Conservation (phyloP, 805 yeast genomes). For the Limtongozyma cylindracea region DNA sequence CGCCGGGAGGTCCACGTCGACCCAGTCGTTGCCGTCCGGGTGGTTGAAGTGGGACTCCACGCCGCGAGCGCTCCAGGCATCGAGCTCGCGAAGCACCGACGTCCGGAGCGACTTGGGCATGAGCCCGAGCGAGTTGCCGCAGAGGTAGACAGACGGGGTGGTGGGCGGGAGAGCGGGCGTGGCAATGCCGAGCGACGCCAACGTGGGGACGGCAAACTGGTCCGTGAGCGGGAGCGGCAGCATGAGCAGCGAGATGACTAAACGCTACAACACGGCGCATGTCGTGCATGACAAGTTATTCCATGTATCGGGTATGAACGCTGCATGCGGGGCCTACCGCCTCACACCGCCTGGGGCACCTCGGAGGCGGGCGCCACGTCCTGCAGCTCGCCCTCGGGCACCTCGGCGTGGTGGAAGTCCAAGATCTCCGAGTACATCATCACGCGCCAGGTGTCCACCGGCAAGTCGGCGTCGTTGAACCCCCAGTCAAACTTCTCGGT, state of each 20-base stretch:
- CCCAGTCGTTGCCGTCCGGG: constrained; percentile 47
- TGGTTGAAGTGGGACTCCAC: constrained; percentile 74
- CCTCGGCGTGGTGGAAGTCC: constrained; percentile 54
- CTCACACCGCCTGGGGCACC: too few relatives aligned
- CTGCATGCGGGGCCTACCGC: too few relatives aligned
- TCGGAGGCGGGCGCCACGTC: too few relatives aligned
- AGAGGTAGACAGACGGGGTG: constrained; percentile 24
- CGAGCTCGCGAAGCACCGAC: constrained; percentile 39
- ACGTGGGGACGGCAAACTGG: too few relatives aligned
- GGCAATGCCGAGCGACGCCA: too few relatives aligned
- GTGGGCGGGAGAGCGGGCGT: too few relatives aligned
- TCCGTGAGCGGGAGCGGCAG: too few relatives aligned
- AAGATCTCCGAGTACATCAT: constrained; percentile 97
- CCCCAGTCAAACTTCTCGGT: constrained; percentile 92
- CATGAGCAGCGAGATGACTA: too few relatives aligned
- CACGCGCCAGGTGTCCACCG: constrained; percentile 95
- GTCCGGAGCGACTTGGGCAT: constrained; percentile 44
- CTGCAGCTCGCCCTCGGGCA: too few relatives aligned
- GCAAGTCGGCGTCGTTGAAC: constrained; percentile 91
- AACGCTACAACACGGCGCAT: too few relatives aligned
- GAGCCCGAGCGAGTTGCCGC: constrained; percentile 87
- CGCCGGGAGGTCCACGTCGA: constrained; percentile 60
- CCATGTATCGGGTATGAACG: too few relatives aligned
- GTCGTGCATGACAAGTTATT: too few relatives aligned
- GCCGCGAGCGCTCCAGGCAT: constrained; percentile 63